Evolutionary conservation across 208 protist genomes (phyloP), one percentile per base, ranked within the genome.

Genomic region (Leishmania gerbilli): DNA sequence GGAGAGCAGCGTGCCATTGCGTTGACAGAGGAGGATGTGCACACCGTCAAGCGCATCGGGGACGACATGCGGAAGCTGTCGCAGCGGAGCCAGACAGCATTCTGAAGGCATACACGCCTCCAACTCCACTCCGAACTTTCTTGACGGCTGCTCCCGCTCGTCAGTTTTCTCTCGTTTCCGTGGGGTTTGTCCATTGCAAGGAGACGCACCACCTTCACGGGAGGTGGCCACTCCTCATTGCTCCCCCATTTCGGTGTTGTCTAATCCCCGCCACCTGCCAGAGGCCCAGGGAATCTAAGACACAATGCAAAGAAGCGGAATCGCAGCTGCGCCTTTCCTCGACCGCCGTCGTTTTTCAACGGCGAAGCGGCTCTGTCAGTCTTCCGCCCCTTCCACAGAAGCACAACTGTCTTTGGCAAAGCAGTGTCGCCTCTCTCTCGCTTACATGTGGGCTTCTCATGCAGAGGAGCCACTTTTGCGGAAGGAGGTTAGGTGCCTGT

Each of bases 21-120:
- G 27, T 67, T 93, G 64, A 84, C 83, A 8, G 81, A 86, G 11
- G 67, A 77, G 67, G 92, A 92, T 56, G 77, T 90, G 74, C 58
- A 49, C 64, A 75, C 82, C 49, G 76, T 95, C 24, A 84, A 84
- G 74, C 49, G 37, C 19, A 79, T 88, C 53, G 87, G 88, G 8
- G 81, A 84, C 2, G 75, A 82, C 47, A 68, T 91, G 87, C 55
- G 71, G 34, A 74, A 71, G 53, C 42, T 84, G 17, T 74, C 85
- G 31, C 78, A 83, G 27, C 51, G 60, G 3, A 53, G 40, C 37
- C 27, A 58, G 45, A 47, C 51, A 9, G 58, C 72, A 17, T 79
- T 71, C 37, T 77, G 74, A 77, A 40, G 6, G 53, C 15, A 15
- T 42, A 37, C 72, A 24, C n/a, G 19, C 64, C 27, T 60, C 64